These are phyloP conservation scores for Fagopyrum tataricum DNA, from an alignment of 148 eudicot genomes.

Conservation along the genomic window DNA sequence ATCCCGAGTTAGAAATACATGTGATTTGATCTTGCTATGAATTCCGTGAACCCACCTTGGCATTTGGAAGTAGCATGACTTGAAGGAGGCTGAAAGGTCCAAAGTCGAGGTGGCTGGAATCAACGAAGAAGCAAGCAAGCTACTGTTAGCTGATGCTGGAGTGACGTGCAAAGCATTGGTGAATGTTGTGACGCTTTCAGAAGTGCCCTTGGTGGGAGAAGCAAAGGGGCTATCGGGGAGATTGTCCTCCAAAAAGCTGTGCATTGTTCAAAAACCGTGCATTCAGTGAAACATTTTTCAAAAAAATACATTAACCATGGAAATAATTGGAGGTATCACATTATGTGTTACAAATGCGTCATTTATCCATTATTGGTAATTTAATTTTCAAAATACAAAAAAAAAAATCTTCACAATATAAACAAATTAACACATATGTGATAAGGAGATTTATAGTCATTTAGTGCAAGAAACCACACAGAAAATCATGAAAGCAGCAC, in stretches of 20 bases:
- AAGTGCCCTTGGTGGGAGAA: constrained; percentile 54
- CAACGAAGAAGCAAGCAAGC: constrained; percentile 17
- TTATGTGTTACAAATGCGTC: background rate
- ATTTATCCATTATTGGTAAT: background rate
- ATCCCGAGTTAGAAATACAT: background rate
- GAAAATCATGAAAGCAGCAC: background rate
- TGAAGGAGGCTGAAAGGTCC: constrained; percentile 10
- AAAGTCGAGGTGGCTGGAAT: constrained; percentile 31
- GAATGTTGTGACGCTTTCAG: constrained; percentile 18
- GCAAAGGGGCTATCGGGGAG: constrained; percentile 92
- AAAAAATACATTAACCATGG: background rate
- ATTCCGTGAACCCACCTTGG: background rate
- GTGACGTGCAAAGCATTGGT: constrained; percentile 22
- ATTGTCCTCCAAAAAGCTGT: constrained; percentile 46
- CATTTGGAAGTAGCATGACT: constrained; percentile 15
- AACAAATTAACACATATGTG: background rate
- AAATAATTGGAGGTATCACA: background rate
- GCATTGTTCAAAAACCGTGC: background rate
- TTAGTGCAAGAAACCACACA: background rate
- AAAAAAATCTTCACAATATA: background rate
- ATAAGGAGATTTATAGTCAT: background rate
- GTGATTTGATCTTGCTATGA: background rate
- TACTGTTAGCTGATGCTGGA: background rate
- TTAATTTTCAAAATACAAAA: background rate
- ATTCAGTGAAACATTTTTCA: background rate